Evolutionary conservation across 2,329 filamentous ascomycete genomes (phyloP).

Genomic region (Fusarium denticulatum): DNA sequence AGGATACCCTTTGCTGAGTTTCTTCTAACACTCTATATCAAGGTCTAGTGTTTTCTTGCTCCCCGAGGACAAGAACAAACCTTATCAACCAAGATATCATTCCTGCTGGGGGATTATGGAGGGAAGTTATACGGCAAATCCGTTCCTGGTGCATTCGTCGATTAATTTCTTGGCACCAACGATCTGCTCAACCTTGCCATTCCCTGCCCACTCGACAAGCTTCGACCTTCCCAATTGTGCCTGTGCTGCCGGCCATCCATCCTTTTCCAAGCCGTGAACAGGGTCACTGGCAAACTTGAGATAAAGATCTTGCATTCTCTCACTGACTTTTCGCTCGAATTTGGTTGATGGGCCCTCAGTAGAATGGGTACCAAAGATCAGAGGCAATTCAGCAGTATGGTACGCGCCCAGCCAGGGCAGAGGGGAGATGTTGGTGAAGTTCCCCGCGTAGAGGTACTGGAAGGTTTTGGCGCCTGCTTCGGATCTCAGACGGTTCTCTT

Average conservation of each 20-base stretch:
- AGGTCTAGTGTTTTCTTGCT: too few relatives aligned
- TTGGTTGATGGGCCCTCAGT: constrained; percentile 7
- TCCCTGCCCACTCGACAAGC: constrained; percentile 14
- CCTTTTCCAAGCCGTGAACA: not conserved
- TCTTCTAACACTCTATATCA: too few relatives aligned
- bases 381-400: constrained; percentile 29
- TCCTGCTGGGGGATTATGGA: rapidly evolving
- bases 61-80: too few relatives aligned
- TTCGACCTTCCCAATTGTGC: not conserved
- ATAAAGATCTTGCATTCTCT: constrained; percentile 32
- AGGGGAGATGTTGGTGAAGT: constrained; percentile 35
- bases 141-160: constrained; percentile 10
- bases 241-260: not conserved
- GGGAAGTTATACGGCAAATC: not conserved
- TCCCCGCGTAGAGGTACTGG: constrained; percentile 32
- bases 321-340: constrained; percentile 20
- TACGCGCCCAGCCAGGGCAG: constrained; percentile 31
- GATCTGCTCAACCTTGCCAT: constrained; percentile 10
- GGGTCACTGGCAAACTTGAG: constrained; percentile 24
- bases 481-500: constrained; percentile 13
- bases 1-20: too few relatives aligned
- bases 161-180: not conserved
- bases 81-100: not conserved
- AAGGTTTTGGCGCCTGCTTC: constrained; percentile 24
- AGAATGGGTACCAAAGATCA: constrained; percentile 22